Evolutionary conservation across 306 rosid genomes (phyloP).

Genomic region (Fagus crenata): DNA sequence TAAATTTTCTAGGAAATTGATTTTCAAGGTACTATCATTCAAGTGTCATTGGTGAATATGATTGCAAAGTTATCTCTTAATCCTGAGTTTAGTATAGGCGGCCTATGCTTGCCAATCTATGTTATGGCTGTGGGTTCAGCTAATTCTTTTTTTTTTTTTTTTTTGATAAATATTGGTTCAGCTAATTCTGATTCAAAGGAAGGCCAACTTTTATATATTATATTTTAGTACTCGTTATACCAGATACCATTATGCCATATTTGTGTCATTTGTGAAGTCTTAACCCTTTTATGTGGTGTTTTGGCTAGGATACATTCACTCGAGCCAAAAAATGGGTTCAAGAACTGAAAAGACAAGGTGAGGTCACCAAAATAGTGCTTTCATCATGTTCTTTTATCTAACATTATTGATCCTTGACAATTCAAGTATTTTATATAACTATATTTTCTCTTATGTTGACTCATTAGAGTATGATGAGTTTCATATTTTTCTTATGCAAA

Average conservation of each 20-base stretch:
- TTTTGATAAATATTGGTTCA: not conserved
- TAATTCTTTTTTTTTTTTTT: not conserved
- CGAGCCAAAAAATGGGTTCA: conserved; percentile 92
- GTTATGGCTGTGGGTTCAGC: not conserved
- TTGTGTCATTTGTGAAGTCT: not conserved
- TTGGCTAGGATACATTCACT: conserved; percentile 66
- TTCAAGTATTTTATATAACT: not conserved
- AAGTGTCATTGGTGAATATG: not conserved
- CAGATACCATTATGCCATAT: not conserved
- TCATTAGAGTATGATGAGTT: not conserved
- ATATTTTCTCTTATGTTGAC: not conserved
- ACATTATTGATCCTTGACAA: not conserved
- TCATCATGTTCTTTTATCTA: not conserved
- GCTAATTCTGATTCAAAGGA: not conserved
- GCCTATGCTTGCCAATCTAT: not conserved
- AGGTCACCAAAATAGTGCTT: conserved; percentile 23
- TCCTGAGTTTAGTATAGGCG: not conserved
- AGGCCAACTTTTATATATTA: not conserved
- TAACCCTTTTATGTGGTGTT: not conserved
- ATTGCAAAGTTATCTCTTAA: not conserved
- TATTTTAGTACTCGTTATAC: not conserved
- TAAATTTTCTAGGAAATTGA: not conserved
- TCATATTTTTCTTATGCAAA: not conserved
- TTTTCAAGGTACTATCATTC: not conserved
- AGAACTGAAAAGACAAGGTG: conserved; percentile 80